Evolutionary conservation across 306 rosid species (phyloP), one percentile per base, ranked within the genome.

Genomic region (Coriaria nepalensis): DNA sequence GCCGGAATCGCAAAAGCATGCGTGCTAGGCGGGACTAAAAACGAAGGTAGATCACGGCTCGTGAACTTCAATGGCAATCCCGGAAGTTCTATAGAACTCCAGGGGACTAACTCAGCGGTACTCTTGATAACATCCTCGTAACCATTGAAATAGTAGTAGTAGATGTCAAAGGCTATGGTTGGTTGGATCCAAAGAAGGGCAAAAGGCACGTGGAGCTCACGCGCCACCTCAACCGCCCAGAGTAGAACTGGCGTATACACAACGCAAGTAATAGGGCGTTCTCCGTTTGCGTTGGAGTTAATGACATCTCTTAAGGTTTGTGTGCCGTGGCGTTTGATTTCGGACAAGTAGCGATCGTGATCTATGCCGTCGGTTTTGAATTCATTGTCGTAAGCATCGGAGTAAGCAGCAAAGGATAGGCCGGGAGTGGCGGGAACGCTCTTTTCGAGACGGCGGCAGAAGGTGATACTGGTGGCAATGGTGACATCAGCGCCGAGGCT

Each of bases 151-250:
- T 59, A 75, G 6, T 63, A 54, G 59, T 70, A 45, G 40, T 38
- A 59, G n/a, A 71, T 50, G 34, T 49, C 50, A 7, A 75, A 70
- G 8, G 67, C 68, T 0, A 63, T 43, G 35, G 81, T 74, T 5
- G 74, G 55, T 37, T 75, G 74, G 39, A 52, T 65, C 74, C 77
- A 75, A 2, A 75, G 35, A 2, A 67, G 53, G 9, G 56, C 69
- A 0, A 56, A 39, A 5, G 56, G 73, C 11, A 67, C 44, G 13
- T 67, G 40, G 6, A 46, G 39, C 6, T 57, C 50, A 14, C 35
- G 10, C 0, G 71, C 77, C 44, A 63, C 44, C 0, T 47, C 41
- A 1, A 52, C 73, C 0, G 37, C 76, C 80, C 73, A 74, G 4
- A 67, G 68, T 6, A 65, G 35, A 6, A 50, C 20, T 4, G 37